Evolutionary conservation across 805 yeast genomes (phyloP), one percentile per base, ranked within the genome.

Genomic region (Helenozyma baotianmanensis): DNA sequence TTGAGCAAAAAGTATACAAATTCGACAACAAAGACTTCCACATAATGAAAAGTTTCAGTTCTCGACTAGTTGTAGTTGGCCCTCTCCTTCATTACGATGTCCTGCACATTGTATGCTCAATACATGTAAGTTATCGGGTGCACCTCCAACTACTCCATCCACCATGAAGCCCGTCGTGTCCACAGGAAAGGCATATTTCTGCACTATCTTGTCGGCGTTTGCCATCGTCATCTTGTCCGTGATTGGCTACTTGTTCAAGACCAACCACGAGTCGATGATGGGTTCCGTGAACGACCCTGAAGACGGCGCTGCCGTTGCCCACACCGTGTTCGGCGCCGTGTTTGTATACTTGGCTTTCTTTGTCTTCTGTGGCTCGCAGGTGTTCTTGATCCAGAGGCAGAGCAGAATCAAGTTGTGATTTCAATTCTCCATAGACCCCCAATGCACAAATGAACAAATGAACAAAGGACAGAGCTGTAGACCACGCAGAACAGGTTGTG

Each of bases 301-400:
- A 47, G 92, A 92, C 54, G 97, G 97, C 11, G 78, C 78, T 42
- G 95, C 92, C 19, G 97, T 90, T 24, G 96, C 97, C 18, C 76
- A 76, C 45, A 92, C 97, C 3, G 81, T 90, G 16, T 82, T 82
- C 62, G 81, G 88, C 31, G 96, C 97, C 16, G 96, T 89, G 7
- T 55, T 82, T 36, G 88, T 90, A 9, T 90, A 90, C 58, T 60
- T 78, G 36, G 71, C 68, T 21, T 87, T 88, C 71, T 82, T 92
- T 50, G 64, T 81, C 21, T 90, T 89, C 63, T 90, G 97, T 60
- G 97, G 97, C 4, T 78, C 78, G 47, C 97, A 90, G 60, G 76
- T 87, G 14, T 62, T 72, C 44, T 48, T 80, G 47, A 68, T 79
- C 53, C 74, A 69, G 47, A 79, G 80, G 55, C 80, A 80, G 51